Percentiles rank a stretch among this genome's conserved stretches.
These are phyloP conservation scores for Pestalotiopsis sp. DNA, from an alignment of 2,329 filamentous ascomycete species.

Conservation along the genomic window DNA sequence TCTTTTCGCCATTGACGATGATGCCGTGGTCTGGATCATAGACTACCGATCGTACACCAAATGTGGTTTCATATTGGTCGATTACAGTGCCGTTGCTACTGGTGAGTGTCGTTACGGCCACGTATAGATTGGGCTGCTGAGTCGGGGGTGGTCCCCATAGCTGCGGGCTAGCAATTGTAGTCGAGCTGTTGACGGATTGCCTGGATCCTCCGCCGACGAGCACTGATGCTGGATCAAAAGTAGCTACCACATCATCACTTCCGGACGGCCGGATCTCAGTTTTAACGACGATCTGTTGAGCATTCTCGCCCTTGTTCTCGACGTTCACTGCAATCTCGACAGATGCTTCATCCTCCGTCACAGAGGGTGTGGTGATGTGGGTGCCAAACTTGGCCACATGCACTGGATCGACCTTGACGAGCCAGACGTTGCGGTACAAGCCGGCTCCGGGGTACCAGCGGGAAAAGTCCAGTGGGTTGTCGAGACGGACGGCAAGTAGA, in stretches of 20 bases:
- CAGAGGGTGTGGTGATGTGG: constrained; percentile 45
- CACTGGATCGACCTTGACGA: constrained; percentile 46
- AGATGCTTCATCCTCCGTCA: constrained; percentile 47
- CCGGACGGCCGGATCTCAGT: constrained; percentile 27
- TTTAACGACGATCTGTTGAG: constrained; percentile 36
- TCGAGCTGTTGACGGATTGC: constrained; percentile 35
- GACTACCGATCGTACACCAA: constrained; percentile 49
- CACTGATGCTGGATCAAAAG: constrained; percentile 32
- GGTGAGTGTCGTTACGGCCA: constrained; percentile 44
- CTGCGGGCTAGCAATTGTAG: constrained; percentile 37
- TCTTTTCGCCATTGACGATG: constrained; percentile 45
- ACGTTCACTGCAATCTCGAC: constrained; percentile 47
- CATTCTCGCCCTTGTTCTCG: constrained; percentile 42
- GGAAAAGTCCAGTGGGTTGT: constrained; percentile 50
- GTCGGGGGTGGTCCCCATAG: constrained; percentile 51
- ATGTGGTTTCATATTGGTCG: constrained; percentile 51
- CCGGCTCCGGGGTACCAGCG: constrained; percentile 59
- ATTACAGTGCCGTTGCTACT: constrained; percentile 25
- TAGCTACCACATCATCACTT: constrained; percentile 36
- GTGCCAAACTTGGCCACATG: constrained; percentile 55
- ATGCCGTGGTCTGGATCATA: constrained; percentile 45
- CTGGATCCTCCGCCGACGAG: constrained; percentile 34
- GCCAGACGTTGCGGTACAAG: constrained; percentile 57
- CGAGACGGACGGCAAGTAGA: constrained; percentile 50
- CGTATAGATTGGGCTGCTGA: constrained; percentile 50